Conservation (phyloP, 139 green algal species). For the Yamagishiella unicocca region DNA sequence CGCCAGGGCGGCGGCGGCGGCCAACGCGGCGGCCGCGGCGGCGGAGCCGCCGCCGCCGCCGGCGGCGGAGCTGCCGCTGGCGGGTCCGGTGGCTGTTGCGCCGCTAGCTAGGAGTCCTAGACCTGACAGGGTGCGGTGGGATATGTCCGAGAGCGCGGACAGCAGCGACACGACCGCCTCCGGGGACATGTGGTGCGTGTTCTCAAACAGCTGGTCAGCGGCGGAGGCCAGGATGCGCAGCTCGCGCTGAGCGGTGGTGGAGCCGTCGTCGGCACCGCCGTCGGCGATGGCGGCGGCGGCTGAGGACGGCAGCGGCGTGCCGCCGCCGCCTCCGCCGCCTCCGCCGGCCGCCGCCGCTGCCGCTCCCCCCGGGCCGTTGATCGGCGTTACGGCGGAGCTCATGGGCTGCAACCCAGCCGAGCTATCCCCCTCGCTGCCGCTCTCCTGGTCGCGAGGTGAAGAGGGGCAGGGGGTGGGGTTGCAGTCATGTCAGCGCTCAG, state of each 20-base stretch:
- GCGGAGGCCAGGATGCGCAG: slow-evolving; percentile 53
- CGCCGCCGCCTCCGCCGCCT: neutral
- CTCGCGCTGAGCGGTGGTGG: slow-evolving; percentile 18
- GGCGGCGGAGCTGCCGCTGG: neutral
- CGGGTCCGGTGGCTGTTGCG: no score
- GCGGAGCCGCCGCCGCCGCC: neutral
- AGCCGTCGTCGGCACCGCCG: slow-evolving; percentile 10
- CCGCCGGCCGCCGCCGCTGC: neutral
- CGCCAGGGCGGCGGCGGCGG: neutral
- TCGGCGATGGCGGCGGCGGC: neutral
- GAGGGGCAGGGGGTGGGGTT: no score
- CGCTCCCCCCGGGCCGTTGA: neutral
- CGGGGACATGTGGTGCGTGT: slow-evolving; percentile 68
- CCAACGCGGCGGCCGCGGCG: neutral
- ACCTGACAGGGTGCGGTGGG: slow-evolving; percentile 43
- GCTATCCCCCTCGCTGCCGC: neutral
- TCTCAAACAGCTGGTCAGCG: slow-evolving; percentile 79
- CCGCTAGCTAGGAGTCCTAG: neutral
- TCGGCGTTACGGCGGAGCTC: neutral
- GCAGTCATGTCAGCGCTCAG: no score
- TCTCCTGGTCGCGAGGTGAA: no score
- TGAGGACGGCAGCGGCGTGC: neutral
- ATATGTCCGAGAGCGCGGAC: slow-evolving; percentile 54
- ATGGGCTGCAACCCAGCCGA: neutral
- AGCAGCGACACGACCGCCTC: slow-evolving; percentile 78